Percentiles rank a stretch among this genome's conserved stretches.
Conservation (phyloP, 345 rosid genomes). For the Gossypium bickii region DNA sequence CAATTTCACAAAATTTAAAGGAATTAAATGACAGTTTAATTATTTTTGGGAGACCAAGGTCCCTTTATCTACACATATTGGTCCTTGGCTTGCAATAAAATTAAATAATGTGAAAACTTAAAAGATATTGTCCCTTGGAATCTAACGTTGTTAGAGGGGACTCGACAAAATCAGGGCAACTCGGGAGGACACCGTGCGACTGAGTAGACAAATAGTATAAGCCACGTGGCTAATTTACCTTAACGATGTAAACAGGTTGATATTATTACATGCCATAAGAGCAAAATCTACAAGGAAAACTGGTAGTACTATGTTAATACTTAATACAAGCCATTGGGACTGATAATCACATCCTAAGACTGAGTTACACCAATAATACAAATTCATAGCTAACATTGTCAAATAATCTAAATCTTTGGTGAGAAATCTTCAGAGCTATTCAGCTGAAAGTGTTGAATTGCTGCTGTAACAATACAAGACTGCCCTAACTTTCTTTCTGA, state of each 20-base stretch:
- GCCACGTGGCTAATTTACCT: neutral
- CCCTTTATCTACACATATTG: no score
- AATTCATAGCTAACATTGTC: neutral
- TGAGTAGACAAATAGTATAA: no score
- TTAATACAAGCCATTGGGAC: neutral
- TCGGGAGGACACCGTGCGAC: no score
- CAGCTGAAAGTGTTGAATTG: conserved; percentile 18
- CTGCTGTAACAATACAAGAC: neutral
- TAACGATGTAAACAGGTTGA: neutral
- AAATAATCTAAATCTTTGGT: conserved; percentile 4
- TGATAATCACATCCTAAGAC: conserved; percentile 1
- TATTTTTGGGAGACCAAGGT: no score
- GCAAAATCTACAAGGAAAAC: conserved; percentile 2
- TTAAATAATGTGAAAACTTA: no score
- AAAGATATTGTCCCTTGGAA: no score
- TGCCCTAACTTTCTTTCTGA: neutral
- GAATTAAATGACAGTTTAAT: no score
- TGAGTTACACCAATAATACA: neutral
- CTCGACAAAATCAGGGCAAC: no score
- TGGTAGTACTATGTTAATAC: neutral
- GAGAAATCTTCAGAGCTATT: conserved; percentile 6
- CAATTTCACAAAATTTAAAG: no score
- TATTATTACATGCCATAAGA: neutral
- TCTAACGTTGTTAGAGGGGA: no score
- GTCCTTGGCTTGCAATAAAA: no score